A percentile compares a stretch with the other conserved stretches of the same genome.
Evolutionary conservation across 176 grass and related monocot genomes (phyloP).

Genomic region (Panicum miliaceum): DNA sequence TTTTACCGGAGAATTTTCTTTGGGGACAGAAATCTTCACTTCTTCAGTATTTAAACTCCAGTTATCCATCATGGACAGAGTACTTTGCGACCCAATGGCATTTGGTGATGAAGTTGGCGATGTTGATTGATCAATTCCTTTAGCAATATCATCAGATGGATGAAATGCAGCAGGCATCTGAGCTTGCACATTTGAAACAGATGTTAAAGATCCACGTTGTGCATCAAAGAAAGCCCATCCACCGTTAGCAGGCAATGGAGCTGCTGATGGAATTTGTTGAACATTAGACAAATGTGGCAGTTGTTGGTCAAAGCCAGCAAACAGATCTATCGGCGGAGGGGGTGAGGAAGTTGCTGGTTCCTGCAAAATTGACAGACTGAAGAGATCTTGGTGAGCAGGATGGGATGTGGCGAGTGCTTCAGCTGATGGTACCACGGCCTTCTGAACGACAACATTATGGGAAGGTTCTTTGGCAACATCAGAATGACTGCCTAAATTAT

Average conservation of each 20-base stretch:
- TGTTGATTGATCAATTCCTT: slow-evolving; percentile 43
- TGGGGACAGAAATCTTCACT: slow-evolving; percentile 35
- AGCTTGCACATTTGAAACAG: slow-evolving; percentile 47
- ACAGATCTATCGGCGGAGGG: slow-evolving; percentile 58
- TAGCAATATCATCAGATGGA: slow-evolving; percentile 45
- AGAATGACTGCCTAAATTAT: slow-evolving; percentile 36
- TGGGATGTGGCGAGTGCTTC: slow-evolving; percentile 39
- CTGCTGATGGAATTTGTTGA: slow-evolving; percentile 48
- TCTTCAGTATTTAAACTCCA: slow-evolving; percentile 53
- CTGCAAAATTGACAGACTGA: slow-evolving; percentile 51
- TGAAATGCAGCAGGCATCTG: slow-evolving; percentile 42
- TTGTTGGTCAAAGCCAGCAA: slow-evolving; percentile 70
- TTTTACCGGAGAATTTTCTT: slow-evolving; percentile 51
- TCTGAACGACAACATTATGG: slow-evolving; percentile 44
- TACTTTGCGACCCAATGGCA: slow-evolving; percentile 26
- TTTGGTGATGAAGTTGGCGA: slow-evolving; percentile 41
- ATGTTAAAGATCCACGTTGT: slow-evolving; percentile 46
- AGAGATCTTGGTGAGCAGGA: slow-evolving; percentile 48
- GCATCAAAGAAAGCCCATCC: slow-evolving; percentile 88
- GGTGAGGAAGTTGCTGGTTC: slow-evolving; percentile 37
- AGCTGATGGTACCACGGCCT: slow-evolving; percentile 27
- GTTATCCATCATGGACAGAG: slow-evolving; percentile 32
- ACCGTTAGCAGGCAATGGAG: slow-evolving; percentile 54
- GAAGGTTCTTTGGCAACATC: slow-evolving; percentile 43
- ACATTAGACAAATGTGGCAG: slow-evolving; percentile 37